A percentile compares a stretch with the other conserved stretches of the same genome.
These are phyloP conservation scores for Pythium sp. DNA, from an alignment of 352 stramenopile genomes.

Conservation along the genomic window DNA sequence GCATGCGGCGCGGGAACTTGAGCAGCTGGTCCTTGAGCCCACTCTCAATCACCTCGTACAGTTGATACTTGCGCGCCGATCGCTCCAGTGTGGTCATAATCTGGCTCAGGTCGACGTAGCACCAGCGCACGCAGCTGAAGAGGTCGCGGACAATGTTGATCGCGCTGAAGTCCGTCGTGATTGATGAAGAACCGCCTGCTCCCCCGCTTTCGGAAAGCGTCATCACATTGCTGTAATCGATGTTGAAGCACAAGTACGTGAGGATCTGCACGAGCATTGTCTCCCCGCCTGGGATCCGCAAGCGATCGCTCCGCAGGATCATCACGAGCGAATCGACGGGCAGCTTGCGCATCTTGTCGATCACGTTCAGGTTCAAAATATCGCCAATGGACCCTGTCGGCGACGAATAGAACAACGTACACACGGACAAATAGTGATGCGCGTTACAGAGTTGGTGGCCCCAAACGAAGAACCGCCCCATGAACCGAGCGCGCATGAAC, in stretches of 20 bases:
- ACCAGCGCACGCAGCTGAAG: conserved; percentile 67
- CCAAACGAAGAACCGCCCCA: conserved; percentile 46
- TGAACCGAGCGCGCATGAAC: conserved; percentile 24
- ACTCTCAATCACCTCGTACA: conserved; percentile 59
- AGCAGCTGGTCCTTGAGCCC: conserved; percentile 19
- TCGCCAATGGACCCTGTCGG: conserved; percentile 22
- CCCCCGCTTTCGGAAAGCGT: neutral
- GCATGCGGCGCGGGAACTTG: conserved; percentile 12
- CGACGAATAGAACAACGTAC: conserved; percentile 59
- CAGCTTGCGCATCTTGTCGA: conserved; percentile 37
- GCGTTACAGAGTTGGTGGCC: conserved; percentile 58
- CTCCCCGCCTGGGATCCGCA: conserved; percentile 55
- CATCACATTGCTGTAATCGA: conserved; percentile 8
- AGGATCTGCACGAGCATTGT: conserved; percentile 43
- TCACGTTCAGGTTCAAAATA: conserved; percentile 9
- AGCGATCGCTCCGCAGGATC: conserved; percentile 56
- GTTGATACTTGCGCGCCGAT: conserved; percentile 36
- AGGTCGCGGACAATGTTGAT: conserved; percentile 43
- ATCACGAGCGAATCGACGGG: conserved; percentile 61
- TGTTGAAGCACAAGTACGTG: conserved; percentile 39
- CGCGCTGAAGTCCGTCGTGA: conserved; percentile 12
- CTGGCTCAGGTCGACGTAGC: conserved; percentile 52
- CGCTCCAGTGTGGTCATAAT: conserved; percentile 48
- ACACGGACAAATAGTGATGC: conserved; percentile 65
- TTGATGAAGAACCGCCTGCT: neutral